A percentile compares a stretch with the other conserved stretches of the same genome.
phyloP scores from a whole-genome alignment of 768 basidiomycete species.

The Mycena haematopus region DNA sequence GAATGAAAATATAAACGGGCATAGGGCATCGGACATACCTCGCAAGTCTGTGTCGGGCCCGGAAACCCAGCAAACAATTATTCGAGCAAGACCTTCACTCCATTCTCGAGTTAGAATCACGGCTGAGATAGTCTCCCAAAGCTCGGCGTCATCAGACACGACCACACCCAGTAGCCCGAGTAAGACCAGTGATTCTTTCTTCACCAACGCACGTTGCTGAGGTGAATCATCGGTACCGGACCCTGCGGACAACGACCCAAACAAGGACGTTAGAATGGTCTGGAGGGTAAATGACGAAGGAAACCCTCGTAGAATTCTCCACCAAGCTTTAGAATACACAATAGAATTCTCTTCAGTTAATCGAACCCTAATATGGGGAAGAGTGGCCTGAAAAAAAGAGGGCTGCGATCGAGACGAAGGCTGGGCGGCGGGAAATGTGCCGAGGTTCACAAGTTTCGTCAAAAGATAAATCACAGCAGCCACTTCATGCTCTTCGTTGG shows the following conservation, averaged over 20 bases:
- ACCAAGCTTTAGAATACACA: constrained; percentile 60
- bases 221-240: constrained; percentile 39
- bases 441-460: constrained; percentile 70
- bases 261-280: constrained; percentile 64
- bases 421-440: constrained; percentile 62
- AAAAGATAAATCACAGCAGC: constrained; percentile 60
- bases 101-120: constrained; percentile 65
- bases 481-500: constrained; percentile 40
- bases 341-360: constrained; percentile 35
- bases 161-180: constrained; percentile 58
- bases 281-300: constrained; percentile 61
- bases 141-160: constrained; percentile 47
- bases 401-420: constrained; percentile 64
- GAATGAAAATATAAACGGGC: not conserved
- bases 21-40: constrained; percentile 33
- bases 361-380: constrained; percentile 55
- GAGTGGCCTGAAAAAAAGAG: constrained; percentile 68
- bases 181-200: constrained; percentile 62
- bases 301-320: constrained; percentile 49
- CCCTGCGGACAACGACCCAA: constrained; percentile 51
- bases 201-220: constrained; percentile 49
- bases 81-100: constrained; percentile 61
- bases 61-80: constrained; percentile 76
- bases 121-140: constrained; percentile 57
- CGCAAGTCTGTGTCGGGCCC: constrained; percentile 44